Base-by-base conservation (phyloP, 352 stramenopile species). In the Globisporangium cylindrosporum region DNA sequence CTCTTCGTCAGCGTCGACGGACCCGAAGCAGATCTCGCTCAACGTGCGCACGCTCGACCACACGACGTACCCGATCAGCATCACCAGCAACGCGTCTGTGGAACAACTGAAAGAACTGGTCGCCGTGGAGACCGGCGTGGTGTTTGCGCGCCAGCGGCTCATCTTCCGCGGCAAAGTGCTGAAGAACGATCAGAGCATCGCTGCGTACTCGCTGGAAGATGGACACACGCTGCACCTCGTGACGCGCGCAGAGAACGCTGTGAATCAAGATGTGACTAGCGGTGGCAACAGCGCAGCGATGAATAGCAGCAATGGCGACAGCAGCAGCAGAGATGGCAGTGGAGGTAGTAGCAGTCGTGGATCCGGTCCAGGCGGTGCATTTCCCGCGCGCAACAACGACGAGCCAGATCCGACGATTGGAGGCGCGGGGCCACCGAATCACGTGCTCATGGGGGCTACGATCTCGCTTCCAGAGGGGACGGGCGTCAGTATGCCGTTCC, bases 111-210 rank as follows among this genome's bases (percentile, higher is more conserved):
- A 95, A 65, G 80, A 88, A 62, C 66, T 77, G 34, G 80, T 95
- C 7, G 86, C 79, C 20, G 68, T 68, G 41, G 79, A 91, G 59
- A 96, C 88, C 6, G 88, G 88, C 59, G 76, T 96, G 34, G 84
- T 82, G 27, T 66, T 90, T 46, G 78, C 83, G 32, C 85, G 88
- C 3, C 88, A 96, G 74, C 72, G 88, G 48, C 83, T 96, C 56
- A 96, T 96, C 67, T 96, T 94, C 61, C 84, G 87, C 27, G 88
- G 88, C 32, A 87, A 90, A 67, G 88, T 96, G 62, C 84, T 96
- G 59, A 96, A 96, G 74, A 93, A 96, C 59, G 85, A 94, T 68
- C 80, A 93, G 72, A 73, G 67, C 55, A 78, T 96, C 62, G 71
- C 82, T 24, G 71, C 82, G 7, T 96, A 96, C 62, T 68, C 88